A percentile compares a stretch with the other conserved stretches of the same genome.
These are phyloP conservation scores for Ustilago curta DNA, from an alignment of 1,284 basidiomycete genomes.

Conservation along the genomic window DNA sequence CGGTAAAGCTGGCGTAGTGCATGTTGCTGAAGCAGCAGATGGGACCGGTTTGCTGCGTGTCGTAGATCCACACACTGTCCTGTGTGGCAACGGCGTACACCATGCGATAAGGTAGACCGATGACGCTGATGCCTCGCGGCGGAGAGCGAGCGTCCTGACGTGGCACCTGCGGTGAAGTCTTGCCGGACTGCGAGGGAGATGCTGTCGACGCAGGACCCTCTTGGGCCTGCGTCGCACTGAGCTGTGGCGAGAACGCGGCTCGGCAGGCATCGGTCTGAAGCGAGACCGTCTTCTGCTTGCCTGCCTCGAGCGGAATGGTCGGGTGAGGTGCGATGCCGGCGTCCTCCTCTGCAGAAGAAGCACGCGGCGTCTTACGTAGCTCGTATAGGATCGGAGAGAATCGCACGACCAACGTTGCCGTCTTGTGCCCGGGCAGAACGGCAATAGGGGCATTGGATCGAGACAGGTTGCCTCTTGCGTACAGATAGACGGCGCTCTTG, in stretches of 20 bases:
- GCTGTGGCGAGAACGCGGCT: slow-evolving; percentile 24
- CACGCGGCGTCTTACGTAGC: slow-evolving; percentile 73
- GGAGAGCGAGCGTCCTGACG: slow-evolving; percentile 33
- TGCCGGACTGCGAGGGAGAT: slow-evolving; percentile 25
- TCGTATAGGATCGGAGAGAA: slow-evolving; percentile 96
- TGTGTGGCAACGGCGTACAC: slow-evolving; percentile 96
- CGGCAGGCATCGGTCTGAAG: slow-evolving; percentile 20
- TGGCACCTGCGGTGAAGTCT: slow-evolving; percentile 11
- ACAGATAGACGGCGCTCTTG: slow-evolving; percentile 86
- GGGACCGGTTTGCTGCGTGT: slow-evolving; percentile 94
- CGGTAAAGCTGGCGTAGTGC: slow-evolving; percentile 97
- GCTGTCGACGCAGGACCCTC: slow-evolving; percentile 6
- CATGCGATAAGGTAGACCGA: slow-evolving; percentile 92
- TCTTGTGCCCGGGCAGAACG: slow-evolving; percentile 94
- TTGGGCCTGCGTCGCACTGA: slow-evolving; percentile 7
- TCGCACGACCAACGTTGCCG: slow-evolving; percentile 89
- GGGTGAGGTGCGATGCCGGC: slow-evolving; percentile 57
- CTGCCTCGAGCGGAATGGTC: slow-evolving; percentile 77
- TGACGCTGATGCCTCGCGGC: slow-evolving; percentile 74
- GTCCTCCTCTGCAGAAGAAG: slow-evolving; percentile 13
- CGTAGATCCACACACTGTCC: slow-evolving; percentile 94
- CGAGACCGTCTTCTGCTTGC: slow-evolving; percentile 75
- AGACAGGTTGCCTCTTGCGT: slow-evolving; percentile 87
- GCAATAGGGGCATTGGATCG: slow-evolving; percentile 82
- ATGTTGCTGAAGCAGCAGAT: slow-evolving; percentile 92